Base-by-base conservation (phyloP, 2,329 filamentous ascomycete species). In the Beauveria varroae region DNA sequence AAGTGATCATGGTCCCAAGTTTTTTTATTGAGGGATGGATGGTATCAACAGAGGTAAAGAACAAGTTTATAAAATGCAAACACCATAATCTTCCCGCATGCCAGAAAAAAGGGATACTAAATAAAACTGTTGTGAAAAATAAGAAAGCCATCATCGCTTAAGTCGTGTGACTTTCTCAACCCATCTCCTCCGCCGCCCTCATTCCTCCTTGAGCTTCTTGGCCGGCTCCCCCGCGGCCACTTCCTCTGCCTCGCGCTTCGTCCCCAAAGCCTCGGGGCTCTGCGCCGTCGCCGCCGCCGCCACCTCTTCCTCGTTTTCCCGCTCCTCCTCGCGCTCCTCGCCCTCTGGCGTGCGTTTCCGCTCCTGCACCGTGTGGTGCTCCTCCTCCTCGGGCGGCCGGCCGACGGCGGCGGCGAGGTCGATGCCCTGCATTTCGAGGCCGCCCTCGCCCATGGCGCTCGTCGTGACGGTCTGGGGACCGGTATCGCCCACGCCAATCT, bases 401-500 rank as follows among this genome's bases (percentile, higher is more conserved):
- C 85, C 85, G 4, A 86, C 82, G 4, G 85, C 84, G 22, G 83
- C 83, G 68, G 85, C 83, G 24, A 87, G 73, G 67, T 87, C 81
- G 63, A 87, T 84, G 14, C 77, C 80, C 57, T 79, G 78, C 73
- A 82, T 79, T 53, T 78, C 76, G n/a, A 81, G 67, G 43, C 75
- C 71, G 40, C 28, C 49, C 50, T 77, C 73, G 60, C 78, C 72
- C 24, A 75, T 69, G 62, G 73, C 72, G 56, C 70, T 74, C 46
- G 72, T 76, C 18, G 71, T 76, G 59, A 74, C 76, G 57, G 65
- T 75, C 73, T 90, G 93, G 10, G 90, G 86, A 0, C 95, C 95
- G 65, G 91, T 89, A 71, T 99, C 95, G 67, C 90, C 86, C 63
- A 92, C 86, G 5, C 93, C 93, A 56, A 98, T 89, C 67, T 91